Conservation (phyloP, 768 basidiomycete species). For the Nevesoporus exiguus region DNA sequence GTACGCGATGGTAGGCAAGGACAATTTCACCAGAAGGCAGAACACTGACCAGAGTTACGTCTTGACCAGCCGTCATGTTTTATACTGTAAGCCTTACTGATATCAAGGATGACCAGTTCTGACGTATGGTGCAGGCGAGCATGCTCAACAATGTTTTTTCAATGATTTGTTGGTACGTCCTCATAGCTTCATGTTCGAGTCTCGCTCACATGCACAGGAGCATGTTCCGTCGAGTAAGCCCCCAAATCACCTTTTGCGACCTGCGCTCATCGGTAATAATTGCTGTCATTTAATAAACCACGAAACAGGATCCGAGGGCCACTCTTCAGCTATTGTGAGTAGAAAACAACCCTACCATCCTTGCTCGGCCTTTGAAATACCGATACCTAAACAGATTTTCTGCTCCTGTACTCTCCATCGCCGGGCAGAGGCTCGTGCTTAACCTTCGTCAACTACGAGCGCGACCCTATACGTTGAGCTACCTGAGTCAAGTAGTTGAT, state of each 20-base stretch:
- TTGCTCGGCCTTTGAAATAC: neutral
- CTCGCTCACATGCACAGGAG: constrained; percentile 4
- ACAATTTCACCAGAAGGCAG: no score
- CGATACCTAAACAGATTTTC: constrained; percentile 7
- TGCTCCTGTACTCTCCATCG: constrained; percentile 12
- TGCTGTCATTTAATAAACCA: neutral
- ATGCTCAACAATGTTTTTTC: constrained; percentile 5
- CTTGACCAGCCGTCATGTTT: constrained; percentile 7
- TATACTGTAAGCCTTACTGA: constrained; percentile 2
- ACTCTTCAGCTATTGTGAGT: constrained; percentile 10
- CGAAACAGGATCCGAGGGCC: constrained; percentile 3
- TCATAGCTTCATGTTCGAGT: no score
- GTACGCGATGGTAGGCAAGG: constrained; percentile 7
- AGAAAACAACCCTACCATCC: neutral
- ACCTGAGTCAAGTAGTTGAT: neutral
- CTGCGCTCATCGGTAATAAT: neutral
- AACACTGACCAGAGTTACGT: neutral
- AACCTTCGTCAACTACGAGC: constrained; percentile 9
- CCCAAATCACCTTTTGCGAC: neutral
- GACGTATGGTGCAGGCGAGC: constrained; percentile 1
- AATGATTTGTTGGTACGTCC: constrained; percentile 10
- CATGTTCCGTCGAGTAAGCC: constrained; percentile 4
- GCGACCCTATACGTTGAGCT: no score
- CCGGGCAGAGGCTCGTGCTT: constrained; percentile 20
- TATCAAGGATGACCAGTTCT: neutral